A percentile compares a stretch with the other conserved stretches of the same genome.
Evolutionary conservation across 73 alveolate species (phyloP).

Genomic region (Paramecium caudatum): DNA sequence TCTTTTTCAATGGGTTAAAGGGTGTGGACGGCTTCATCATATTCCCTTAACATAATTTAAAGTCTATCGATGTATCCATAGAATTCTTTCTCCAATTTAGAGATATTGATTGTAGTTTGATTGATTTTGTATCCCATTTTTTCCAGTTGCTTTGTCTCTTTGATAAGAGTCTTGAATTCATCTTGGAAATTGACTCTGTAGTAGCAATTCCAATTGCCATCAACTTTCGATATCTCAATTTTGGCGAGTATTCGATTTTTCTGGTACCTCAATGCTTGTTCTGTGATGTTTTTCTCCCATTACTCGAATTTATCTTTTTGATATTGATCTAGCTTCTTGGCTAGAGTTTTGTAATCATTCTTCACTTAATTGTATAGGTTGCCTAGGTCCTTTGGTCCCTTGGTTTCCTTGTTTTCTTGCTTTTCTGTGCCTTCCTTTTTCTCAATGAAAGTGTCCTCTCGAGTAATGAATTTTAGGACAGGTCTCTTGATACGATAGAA

Average conservation of each 20-base stretch:
- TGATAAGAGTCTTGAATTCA: conserved; percentile 92
- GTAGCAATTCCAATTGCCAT: conserved; percentile 37
- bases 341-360: conserved; percentile 90
- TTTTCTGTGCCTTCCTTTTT: conserved; percentile 22
- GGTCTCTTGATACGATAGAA: conserved; percentile 96
- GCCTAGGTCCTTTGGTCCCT: conserved; percentile 71
- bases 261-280: conserved; percentile 85
- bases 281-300: conserved; percentile 93
- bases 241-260: background rate
- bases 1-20: conserved; percentile 93
- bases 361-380: conserved; percentile 85
- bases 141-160: conserved; percentile 95
- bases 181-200: conserved; percentile 93
- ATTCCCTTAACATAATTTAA: conserved; percentile 92
- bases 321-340: conserved; percentile 91
- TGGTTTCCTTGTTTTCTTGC: conserved; percentile 71
- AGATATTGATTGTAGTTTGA: conserved; percentile 93
- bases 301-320: conserved; percentile 90
- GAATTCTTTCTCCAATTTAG: conserved; percentile 94
- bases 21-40: conserved; percentile 89
- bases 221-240: background rate
- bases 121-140: conserved; percentile 90
- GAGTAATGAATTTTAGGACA: conserved; percentile 87
- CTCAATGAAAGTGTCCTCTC: conserved; percentile 8
- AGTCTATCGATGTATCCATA: conserved; percentile 92